Evolutionary conservation across 176 grass and related monocot species (phyloP), one percentile per base, ranked within the genome.

Genomic region (Avena sativa): DNA sequence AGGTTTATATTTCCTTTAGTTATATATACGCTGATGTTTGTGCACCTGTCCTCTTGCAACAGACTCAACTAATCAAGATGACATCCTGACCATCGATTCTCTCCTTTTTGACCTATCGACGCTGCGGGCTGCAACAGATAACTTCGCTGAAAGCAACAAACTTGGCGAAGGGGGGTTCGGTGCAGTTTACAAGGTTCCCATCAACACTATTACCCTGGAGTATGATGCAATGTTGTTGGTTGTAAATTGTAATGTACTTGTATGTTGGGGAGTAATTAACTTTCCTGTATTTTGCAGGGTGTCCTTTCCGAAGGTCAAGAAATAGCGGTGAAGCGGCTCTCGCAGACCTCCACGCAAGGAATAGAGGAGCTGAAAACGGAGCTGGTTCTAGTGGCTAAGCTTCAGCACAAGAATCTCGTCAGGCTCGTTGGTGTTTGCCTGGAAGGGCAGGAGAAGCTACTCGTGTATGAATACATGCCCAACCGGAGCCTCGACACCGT

Each of bases 161-260:
- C 82, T 96, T 20, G 91, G 91, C 3, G 81, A 93, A 89, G 93
- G 91, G 67, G 91, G 93, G 30, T 95, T 93, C 3, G 93, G 93
- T 78, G 85, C 66, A 7, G 94, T 95, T 81, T 95, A 95, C 67
- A 95, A 93, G 94, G 91, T 93, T 78, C 4, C 2, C 58, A 47
- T 56, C 52, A 71, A 55, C 15, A 68, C 32, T 36, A 28, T 36
- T 28, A 28, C 28, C 28, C 1, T 28, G 28, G 28, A 28, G 28
- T 28, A 28, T 28, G 1, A 40, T 40, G 38, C 5, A 40, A 40
- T 6, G 5, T 40, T 40, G 38, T 5, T 38, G 1, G 4, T 23
- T 23, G 23, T 23, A 23, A 23, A 4, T 38, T 5, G 36, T 66
- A 6, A 12, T 60, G 43, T 20, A 28, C 17, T 52, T 25, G 5